Base-by-base conservation (phyloP, 345 rosid species). In the Camelina hispida region DNA sequence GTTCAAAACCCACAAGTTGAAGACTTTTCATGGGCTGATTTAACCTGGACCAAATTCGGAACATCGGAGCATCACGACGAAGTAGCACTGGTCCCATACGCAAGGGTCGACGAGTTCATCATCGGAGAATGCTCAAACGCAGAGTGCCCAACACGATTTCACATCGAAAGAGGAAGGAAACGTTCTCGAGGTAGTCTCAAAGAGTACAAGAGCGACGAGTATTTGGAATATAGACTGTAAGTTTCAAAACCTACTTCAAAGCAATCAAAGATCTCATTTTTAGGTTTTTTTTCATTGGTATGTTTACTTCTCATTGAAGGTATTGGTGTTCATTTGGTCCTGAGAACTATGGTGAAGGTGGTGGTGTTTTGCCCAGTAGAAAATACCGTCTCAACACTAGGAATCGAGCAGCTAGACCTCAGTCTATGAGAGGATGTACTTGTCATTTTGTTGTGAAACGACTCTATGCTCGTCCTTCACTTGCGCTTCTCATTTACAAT, bases 241-340 rank as follows among this genome's bases (percentile, higher is more conserved):
- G 91, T 71, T 60, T 68, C 61, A 23, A 44, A 4, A 6, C 37
- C 37, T 34, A 6, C 34, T n/a, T 65, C 16, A 3, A 17, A 48
- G 5, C 3, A 56, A 4, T 7, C 0, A 18, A 61, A 20, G 18
- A 62, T 46, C 47, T 28, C 28, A 55, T 42, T 8, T 9, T 28
- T 28, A 28, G 30, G 30, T 28, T 28, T 62, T 63, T 43, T 52
- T 37, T 47, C 8, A 9, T 1, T 48, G 62, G 13, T 51, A 28
- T 57, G 20, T 43, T 56, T 14, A 10, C 38, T 62, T 70, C 3
- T 55, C 18, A 59, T 13, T 56, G 56, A 62, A 90, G 99, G 84
- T 92, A 92, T 83, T 92, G 97, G 94, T 95, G 96, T 52, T 95
- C 91, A n/a, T 90, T 92, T 69, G 99, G 99, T 62, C 97, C 97